Evolutionary conservation across 2,329 filamentous ascomycete species (phyloP).

Genomic region (Metarhizium sp.): DNA sequence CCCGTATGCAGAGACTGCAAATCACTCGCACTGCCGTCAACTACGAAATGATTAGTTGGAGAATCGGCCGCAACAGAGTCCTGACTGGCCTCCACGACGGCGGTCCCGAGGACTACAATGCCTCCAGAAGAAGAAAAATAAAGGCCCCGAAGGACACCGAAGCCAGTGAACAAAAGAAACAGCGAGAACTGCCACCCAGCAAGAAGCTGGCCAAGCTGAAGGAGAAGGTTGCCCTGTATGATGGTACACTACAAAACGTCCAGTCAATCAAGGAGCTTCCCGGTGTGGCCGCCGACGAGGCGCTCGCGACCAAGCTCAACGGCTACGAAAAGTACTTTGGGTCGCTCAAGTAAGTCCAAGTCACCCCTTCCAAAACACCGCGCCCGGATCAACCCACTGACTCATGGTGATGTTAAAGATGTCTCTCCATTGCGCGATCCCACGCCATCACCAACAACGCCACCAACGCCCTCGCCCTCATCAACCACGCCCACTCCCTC

Average conservation of each 20-base stretch:
- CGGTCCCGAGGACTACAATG: conserved; percentile 43
- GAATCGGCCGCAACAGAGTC: conserved; percentile 85
- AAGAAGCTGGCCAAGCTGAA: conserved; percentile 71
- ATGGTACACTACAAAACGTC: conserved; percentile 82
- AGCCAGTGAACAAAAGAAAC: conserved; percentile 26
- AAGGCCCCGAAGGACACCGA: conserved; percentile 18
- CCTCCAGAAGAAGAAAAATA: conserved; percentile 39
- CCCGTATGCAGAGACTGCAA: conserved; percentile 83
- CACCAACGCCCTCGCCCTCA: conserved; percentile 76
- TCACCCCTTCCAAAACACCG: neutral
- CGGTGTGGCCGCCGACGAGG: conserved; percentile 76
- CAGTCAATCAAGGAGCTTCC: conserved; percentile 84
- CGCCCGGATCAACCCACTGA: neutral
- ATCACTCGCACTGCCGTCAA: conserved; percentile 90
- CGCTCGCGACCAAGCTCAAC: conserved; percentile 68
- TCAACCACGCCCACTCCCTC: conserved; percentile 61
- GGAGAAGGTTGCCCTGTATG: conserved; percentile 83
- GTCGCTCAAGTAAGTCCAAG: conserved; percentile 62
- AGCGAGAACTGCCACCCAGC: conserved; percentile 58
- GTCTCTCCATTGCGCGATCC: conserved; percentile 75
- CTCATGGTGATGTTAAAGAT: conserved; percentile 36
- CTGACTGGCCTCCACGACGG: conserved; percentile 80
- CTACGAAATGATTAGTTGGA: conserved; percentile 89
- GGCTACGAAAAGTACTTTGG: conserved; percentile 76
- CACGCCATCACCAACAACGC: conserved; percentile 65